Conservation (phyloP, 202 grass and related monocot species). For the Carex sylvatica region DNA sequence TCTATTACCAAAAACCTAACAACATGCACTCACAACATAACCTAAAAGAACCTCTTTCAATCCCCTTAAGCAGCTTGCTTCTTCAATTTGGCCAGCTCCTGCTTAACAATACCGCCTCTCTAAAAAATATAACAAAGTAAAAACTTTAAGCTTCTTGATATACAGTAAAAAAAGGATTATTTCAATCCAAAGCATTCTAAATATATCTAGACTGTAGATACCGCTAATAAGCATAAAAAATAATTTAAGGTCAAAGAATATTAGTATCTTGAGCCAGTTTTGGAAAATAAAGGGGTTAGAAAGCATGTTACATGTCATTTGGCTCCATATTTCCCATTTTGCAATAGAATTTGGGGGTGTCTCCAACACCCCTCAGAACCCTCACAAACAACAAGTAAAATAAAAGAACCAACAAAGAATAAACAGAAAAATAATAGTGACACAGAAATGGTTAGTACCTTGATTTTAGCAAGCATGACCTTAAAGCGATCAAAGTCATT, state of each 20-base stretch:
- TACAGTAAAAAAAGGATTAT: background rate
- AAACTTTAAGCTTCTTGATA: background rate
- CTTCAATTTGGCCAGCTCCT: conserved; percentile 71
- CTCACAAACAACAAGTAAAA: background rate
- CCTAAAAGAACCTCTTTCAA: conserved; percentile 28
- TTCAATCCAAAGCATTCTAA: background rate
- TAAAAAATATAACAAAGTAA: conserved; percentile 23
- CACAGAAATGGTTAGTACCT: conserved; percentile 24
- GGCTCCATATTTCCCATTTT: no score
- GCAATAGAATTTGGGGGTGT: no score
- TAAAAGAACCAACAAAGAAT: background rate
- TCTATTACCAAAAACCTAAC: conserved; percentile 19
- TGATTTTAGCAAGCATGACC: conserved; percentile 83
- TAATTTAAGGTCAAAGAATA: background rate
- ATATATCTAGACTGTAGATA: background rate
- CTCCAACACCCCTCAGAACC: no score
- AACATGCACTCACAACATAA: conserved; percentile 5
- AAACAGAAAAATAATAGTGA: background rate
- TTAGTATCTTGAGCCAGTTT: background rate
- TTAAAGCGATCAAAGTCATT: conserved; percentile 86
- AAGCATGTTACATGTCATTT: no score
- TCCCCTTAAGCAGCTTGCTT: conserved; percentile 35
- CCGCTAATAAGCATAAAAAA: background rate
- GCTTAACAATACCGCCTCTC: conserved; percentile 63
- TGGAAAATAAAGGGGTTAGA: no score